Evolutionary conservation across 2,329 filamentous ascomycete species (phyloP), one percentile per base, ranked within the genome.

Genomic region (Penicillium paneum): DNA sequence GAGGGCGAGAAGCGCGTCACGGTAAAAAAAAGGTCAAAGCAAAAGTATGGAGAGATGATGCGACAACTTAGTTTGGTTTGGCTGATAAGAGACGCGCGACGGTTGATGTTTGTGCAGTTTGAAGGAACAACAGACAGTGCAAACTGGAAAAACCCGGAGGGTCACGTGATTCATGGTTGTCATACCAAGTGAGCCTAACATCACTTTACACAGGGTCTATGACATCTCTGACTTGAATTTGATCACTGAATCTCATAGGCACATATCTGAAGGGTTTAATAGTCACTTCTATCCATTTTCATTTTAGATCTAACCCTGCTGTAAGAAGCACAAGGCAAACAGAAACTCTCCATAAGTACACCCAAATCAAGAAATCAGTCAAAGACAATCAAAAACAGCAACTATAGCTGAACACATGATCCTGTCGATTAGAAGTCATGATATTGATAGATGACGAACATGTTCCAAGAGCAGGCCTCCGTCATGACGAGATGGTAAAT

Each of bases 91-190:
- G 54, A 24, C 21, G 57, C 50, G 55, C 58, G 63, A 61, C 59
- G 47, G 53, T 54, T 52, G 65, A 58, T 71, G 69, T 73, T 73
- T 72, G 69, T 57, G 64, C 59, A 62, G 71, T 73, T 74, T 74
- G 71, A 72, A 73, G 64, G 48, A 63, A 57, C 56, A 63, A 59
- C 71, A 73, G 71, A 74, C 71, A 74, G 54, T 74, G 71, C 71
- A 74, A 74, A 73, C 50, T 41, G 43, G 40, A 47, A 47, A 26
- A 69, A 64, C 57, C 64, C 67, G 1, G 3, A 0, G 0, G 3
- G 7, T 62, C 61, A 63, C 52, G 59, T 64, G 60, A 38, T 8
- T 8, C 1, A 0, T 2, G 8, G 1, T 0, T n/a, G 10, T 21
- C 4, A 21, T 24, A 4, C 21, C 4, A 40, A 24, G 21, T 24